Evolutionary conservation across 805 yeast genomes (phyloP), one percentile per base, ranked within the genome.

Genomic region (Teunomyces lycoperdinae): DNA sequence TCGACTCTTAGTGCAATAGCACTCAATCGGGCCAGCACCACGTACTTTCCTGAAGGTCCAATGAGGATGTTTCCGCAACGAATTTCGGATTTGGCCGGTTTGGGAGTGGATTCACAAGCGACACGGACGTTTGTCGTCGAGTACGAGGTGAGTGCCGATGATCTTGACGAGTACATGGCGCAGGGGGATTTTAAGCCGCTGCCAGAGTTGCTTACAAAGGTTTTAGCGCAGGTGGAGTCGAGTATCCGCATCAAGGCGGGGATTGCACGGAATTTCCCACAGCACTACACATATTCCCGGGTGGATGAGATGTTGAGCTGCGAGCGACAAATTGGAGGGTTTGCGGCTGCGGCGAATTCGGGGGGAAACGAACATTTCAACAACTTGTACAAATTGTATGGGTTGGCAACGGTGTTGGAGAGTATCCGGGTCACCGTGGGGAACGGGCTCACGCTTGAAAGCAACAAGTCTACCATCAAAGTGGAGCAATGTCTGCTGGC

Each of bases 61-160:
- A 63, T 75, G 8, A 81, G 86, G 47, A 85, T 91, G 92, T 67
- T 91, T 1, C 96, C 97, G 0, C 57, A 62, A 9, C 58, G 74
- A 0, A 69, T 85, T 47, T 71, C 84, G 1, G 65, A 74, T 3
- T 50, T 71, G 4, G 76, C 84, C 13, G 82, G 85, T 4, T 64
- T 83, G 45, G 85, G 84, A 2, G 61, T 63, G 2, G 63, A 71
- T 27, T 70, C 67, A 0, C 47, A 54, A 16, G 54, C 58, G 27
- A 74, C 83, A 0, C 68, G 87, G 50, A 67, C 74, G 1, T 63
- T 72, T 50, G 72, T 63, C 1, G 59, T 73, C n/a, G 67, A 68
- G 50, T 73, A 63, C 49, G 40, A 47, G 9, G 27, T 70, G 13
- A 42, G 52, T 16, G 62, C 59, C 40, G 11, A 11, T 0, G n/a